Evolutionary conservation across 1,139 yeast species (phyloP), one percentile per base, ranked within the genome.

Genomic region (Eremothecium sinecaudum): DNA sequence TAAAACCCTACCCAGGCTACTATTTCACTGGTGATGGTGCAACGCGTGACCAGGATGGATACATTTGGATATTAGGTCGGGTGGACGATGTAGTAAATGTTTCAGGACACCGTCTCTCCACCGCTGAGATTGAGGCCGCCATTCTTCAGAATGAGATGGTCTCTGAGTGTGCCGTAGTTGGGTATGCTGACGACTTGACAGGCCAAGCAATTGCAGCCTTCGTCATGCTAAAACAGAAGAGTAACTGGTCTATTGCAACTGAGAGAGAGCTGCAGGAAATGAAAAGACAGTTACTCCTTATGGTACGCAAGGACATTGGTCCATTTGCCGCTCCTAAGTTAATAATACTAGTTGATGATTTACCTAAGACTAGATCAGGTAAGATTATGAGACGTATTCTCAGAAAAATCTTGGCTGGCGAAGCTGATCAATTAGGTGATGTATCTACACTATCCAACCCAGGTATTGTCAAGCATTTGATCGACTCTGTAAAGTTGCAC

Each of bases 21-120:
- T 79, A 78, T 59, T 79, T 79, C 61, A 72, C 83, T 2, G 90
- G 90, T 45, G 90, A 79, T 56, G 87, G 87, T 60, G 86, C 84
- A 25, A 86, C 84, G 10, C 71, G 86, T 52, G 90, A 79, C 55
- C 61, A 63, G 37, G 86, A 79, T 52, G 87, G 87, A 2, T 79
- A 73, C 62, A 77, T 65, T 62, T 79, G 87, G 87, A 79, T 79
- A 46, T 64, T 77, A 54, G 90, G 90, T 46, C 69, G 90, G 61
- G 87, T 79, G 38, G 90, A 79, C 53, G 90, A 79, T 56, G 90
- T 79, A 36, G 87, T 79, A 35, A 79, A 79, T 51, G 87, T 79
- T 23, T 75, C 83, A 28, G 90, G 87, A 32, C 90, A 79, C 60
- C 65, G 90, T 55, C 66, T 79, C 48, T 78, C 86, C 8, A 79